A percentile compares a stretch with the other conserved stretches of the same genome.
Evolutionary conservation across 106 monocot species (phyloP).

Genomic region (Agapanthus africanus): DNA sequence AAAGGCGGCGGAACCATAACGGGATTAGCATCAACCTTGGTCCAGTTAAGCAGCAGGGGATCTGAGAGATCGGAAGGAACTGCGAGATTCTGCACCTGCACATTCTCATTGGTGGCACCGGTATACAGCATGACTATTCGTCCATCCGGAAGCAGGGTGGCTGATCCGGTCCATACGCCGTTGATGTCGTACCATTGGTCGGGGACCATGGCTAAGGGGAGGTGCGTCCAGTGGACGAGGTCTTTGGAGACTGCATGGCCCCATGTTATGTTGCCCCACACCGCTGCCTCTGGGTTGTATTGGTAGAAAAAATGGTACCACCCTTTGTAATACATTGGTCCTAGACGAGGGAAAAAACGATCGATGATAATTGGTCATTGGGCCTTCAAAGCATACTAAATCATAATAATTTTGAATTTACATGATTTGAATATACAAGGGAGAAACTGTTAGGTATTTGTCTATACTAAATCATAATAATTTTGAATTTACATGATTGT

Average conservation of each 20-base stretch:
- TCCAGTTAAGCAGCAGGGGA: conserved; percentile 25
- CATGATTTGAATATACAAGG: not conserved
- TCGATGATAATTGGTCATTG: not conserved
- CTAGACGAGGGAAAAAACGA: conserved; percentile 1
- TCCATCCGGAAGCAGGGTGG: conserved; percentile 44
- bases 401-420: too few relatives aligned
- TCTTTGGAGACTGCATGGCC: conserved; percentile 43
- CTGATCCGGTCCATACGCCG: conserved; percentile 45
- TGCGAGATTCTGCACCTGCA: conserved; percentile 31
- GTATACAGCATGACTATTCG: conserved; percentile 39
- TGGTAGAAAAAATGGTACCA: conserved; percentile 61
- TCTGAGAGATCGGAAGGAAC: conserved; percentile 28
- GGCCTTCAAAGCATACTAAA: not conserved
- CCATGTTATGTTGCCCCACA: conserved; percentile 50
- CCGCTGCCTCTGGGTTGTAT: conserved; percentile 26
- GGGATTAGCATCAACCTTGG: conserved; percentile 20
- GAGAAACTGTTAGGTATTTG: not conserved
- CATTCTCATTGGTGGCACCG: conserved; percentile 21
- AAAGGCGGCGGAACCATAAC: conserved; percentile 25
- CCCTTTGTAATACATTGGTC: conserved; percentile 39
- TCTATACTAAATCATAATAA: too few relatives aligned
- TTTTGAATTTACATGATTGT: too few relatives aligned
- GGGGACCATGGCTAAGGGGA: conserved; percentile 34
- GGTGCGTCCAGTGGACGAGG: conserved; percentile 38
- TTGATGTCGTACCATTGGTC: conserved; percentile 42